Percentiles rank a stretch among this genome's conserved stretches.
Evolutionary conservation across 306 rosid species (phyloP).

Genomic region (Cajanus cajan): DNA sequence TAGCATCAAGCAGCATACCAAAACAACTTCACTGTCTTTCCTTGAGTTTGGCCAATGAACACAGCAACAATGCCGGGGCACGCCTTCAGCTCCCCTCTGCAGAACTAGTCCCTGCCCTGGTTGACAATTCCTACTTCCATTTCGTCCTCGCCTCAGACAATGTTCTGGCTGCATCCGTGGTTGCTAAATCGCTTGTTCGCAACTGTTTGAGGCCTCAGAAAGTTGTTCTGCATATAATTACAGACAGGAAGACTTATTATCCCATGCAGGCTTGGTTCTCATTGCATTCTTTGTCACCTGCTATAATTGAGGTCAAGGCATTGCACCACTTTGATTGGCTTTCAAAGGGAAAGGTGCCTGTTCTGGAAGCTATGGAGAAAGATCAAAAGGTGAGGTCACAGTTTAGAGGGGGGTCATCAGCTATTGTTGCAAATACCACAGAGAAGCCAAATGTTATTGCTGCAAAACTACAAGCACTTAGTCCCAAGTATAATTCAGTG

Average conservation of each 20-base stretch:
- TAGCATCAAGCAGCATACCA: conserved; percentile 99
- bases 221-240: conserved; percentile 85
- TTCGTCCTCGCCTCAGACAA: conserved; percentile 96
- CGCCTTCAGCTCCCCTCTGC: conserved; percentile 96
- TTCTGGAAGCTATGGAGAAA: conserved; percentile 97
- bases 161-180: conserved; percentile 88
- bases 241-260: conserved; percentile 85
- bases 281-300: conserved; percentile 77
- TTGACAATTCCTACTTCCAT: conserved; percentile 80
- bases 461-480: conserved; percentile 92
- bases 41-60: conserved; percentile 83
- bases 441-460: conserved; percentile 87
- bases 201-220: conserved; percentile 65
- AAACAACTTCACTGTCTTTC: conserved; percentile 96
- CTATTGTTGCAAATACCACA: conserved; percentile 74
- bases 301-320: conserved; percentile 95
- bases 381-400: conserved; percentile 84
- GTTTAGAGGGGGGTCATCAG: conserved; percentile 92
- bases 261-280: conserved; percentile 99
- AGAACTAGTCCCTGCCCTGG: conserved; percentile 89
- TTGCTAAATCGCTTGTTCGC: conserved; percentile 78
- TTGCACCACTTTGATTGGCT: conserved; percentile 99
- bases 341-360: conserved; percentile 92
- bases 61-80: conserved; percentile 89
- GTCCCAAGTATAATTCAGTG: conserved; percentile 95